Evolutionary conservation across 2,329 filamentous ascomycete genomes (phyloP), one percentile per base, ranked within the genome.

Genomic region (Penicillium aurantiogriseum): DNA sequence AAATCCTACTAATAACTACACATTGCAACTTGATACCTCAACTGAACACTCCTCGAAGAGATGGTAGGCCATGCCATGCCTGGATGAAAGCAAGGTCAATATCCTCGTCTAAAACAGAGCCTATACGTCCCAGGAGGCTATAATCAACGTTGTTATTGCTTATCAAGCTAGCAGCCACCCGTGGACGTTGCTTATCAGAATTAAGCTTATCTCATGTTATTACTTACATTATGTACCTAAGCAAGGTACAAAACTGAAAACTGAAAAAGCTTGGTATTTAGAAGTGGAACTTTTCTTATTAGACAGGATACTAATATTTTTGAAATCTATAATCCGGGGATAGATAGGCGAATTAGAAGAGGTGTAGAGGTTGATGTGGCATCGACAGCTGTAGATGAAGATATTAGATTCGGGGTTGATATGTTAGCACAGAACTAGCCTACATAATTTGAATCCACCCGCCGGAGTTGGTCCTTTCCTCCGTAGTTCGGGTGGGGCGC

Each of bases 191-290:
- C 47, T 51, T 51, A 39, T 56, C 33, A 17, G 9, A 19, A 46
- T 40, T 56, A 56, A 56, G 54, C n/a, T 56, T 55, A 50, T 50
- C 23, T 38, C 11, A 27, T n/a, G 17, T 4, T 29, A 17, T 23
- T 31, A 29, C 25, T 27, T 27, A 23, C 23, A n/a, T 2, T 21
- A 21, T 2, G 5, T 23, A 4, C 4, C 23, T 23, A 0, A 3
- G 23, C 23, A 23, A 23, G 23, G 23, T 23, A 23, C 23, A 5
- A 23, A 23, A 23, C 23, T 3, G 3, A 23, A 23, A 23, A 23
- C 23, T 5, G 6, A 47, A 31, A 8, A 23, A 40, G 15, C 38
- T 31, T 4, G 25, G 13, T n/a, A 13, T n/a, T 6, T 29, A 15
- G 5, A 10, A 27, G n/a, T 31, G 36, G 36, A 31, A 49, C 43